Evolutionary conservation across 73 alveolate genomes (phyloP).

Genomic region (Tetrahymena borealis): DNA sequence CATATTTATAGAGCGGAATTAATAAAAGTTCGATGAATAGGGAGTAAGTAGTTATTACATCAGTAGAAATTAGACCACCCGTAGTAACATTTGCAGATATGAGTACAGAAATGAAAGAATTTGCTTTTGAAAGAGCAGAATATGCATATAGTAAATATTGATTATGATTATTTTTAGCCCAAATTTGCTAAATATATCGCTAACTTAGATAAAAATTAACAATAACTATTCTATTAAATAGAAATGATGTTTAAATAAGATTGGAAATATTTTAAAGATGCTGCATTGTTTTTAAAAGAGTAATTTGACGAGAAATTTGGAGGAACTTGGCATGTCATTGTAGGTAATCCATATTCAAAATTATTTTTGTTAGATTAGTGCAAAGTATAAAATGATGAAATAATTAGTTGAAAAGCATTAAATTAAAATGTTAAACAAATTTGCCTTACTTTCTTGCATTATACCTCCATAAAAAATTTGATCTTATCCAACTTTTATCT

Average conservation of each 20-base stretch:
- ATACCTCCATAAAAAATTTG: too few relatives aligned
- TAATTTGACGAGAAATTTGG: slow-evolving; percentile 36
- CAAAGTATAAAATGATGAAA: too few relatives aligned
- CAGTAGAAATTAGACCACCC: slow-evolving; percentile 28
- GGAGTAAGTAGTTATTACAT: not conserved
- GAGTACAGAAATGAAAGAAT: slow-evolving; percentile 32
- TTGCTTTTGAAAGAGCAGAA: slow-evolving; percentile 48
- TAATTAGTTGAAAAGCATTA: too few relatives aligned
- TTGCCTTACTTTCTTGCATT: too few relatives aligned
- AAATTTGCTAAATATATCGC: too few relatives aligned
- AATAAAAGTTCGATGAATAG: not conserved
- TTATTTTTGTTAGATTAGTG: too few relatives aligned
- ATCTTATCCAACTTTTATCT: too few relatives aligned
- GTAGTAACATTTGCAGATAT: slow-evolving; percentile 41
- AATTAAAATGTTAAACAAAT: too few relatives aligned
- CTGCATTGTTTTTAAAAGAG: slow-evolving; percentile 28
- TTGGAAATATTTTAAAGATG: slow-evolving; percentile 27
- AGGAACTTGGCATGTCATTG: slow-evolving; percentile 51
- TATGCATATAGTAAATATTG: slow-evolving; percentile 10
- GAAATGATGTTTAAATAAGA: slow-evolving; percentile 17
- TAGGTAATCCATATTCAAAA: slow-evolving; percentile 10
- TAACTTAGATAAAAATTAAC: too few relatives aligned
- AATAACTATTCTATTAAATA: not conserved
- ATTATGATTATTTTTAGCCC: too few relatives aligned
- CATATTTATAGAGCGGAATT: not conserved